Evolutionary conservation across 805 yeast genomes (phyloP).

Genomic region (Zygosaccharomyces kombuchaensis): DNA sequence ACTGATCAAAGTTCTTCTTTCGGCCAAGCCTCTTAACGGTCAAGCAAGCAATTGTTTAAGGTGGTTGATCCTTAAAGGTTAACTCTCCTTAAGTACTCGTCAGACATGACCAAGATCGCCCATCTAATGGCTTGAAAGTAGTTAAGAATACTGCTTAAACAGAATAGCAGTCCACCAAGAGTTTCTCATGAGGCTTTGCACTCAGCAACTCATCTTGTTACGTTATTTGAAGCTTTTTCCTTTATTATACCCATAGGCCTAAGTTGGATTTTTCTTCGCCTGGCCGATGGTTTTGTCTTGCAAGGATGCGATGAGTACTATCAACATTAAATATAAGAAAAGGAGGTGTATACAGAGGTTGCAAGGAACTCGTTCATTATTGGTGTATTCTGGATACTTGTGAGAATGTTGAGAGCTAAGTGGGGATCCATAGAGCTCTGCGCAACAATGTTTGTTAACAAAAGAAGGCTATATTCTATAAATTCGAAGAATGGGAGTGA

Average conservation of each 20-base stretch:
- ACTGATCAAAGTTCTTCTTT: not conserved
- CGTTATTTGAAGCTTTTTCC: not conserved
- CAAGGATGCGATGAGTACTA: not conserved
- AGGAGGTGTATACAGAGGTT: not conserved
- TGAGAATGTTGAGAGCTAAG: not conserved
- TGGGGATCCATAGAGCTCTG: not conserved
- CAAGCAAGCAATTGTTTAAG: not conserved
- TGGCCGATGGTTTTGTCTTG: not conserved
- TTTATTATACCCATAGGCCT: not conserved
- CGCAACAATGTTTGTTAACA: not conserved
- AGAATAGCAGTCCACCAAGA: not conserved
- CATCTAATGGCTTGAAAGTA: not conserved
- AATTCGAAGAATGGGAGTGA: slow-evolving; percentile 1
- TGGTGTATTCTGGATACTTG: not conserved
- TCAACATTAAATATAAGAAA: not conserved
- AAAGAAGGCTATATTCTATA: not conserved
- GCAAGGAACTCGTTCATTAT: not conserved
- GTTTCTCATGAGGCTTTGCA: not conserved
- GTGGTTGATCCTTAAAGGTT: not conserved
- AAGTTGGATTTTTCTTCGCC: not conserved
- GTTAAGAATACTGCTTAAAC: not conserved
- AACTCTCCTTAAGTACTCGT: not conserved
- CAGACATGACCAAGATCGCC: not conserved
- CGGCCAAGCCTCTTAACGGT: not conserved
- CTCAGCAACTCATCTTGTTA: not conserved